Base-by-base conservation (phyloP, 2,329 filamentous ascomycete species). In the Paraphaeosphaeria sporulosa region DNA sequence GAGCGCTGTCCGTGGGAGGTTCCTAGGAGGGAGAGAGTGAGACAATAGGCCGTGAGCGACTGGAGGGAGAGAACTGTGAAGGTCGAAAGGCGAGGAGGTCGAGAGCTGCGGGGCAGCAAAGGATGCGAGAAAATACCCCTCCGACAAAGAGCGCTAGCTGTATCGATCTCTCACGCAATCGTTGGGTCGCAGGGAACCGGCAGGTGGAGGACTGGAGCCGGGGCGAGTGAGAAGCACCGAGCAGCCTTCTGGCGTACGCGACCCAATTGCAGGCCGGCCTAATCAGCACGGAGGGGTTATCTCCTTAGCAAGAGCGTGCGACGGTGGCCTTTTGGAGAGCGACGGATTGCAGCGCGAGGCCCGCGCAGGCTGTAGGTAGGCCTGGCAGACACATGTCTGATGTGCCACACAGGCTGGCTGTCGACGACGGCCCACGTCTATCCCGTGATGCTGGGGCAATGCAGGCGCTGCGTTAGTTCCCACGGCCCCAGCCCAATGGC, bases 401-500 rank as follows among this genome's bases (percentile, higher is more conserved):
- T 56, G 51, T 63, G 63, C 56, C 64, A 60, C 62, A 53, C 57
- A 58, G 55, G 30, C 30, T 12, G 15, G n/a, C 17, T n/a, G 38
- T n/a, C 38, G 17, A 40, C 38, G 38, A n/a, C n/a, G 38, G 38
- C 4, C 38, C 38, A n/a, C 38, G n/a, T 40, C 38, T 40, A 40
- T 40, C 38, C 73, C 69, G 79, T 80, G 79, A 32, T 32, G 30
- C 76, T 66, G 70, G 68, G 60, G 62, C 65, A 58, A 67, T 72
- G 71, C 71, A 71, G 64, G 59, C 64, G 53, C 38, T 57, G 51
- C 51, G 51, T 60, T 71, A 71, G 71, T 58, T 63, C 40, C 52
- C 62, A 47, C 63, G 59, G 61, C 54, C 32, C 34, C 43, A 53
- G 63, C 64, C 71, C 71, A 74, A 72, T 72, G 58, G 59, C 65